Conservation (phyloP, 306 rosid genomes). For the Vigna mungo region DNA sequence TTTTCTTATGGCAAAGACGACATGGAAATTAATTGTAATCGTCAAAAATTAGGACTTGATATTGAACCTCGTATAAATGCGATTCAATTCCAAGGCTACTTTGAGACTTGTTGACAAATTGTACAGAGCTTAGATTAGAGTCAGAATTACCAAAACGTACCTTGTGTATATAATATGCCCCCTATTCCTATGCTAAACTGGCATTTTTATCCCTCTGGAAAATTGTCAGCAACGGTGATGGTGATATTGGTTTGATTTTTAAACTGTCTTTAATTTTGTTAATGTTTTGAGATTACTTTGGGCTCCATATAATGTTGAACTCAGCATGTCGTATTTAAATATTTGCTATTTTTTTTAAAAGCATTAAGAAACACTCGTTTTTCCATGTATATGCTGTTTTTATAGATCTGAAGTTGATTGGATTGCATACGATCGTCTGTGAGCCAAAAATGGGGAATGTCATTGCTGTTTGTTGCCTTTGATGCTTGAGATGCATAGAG, state of each 20-base stretch:
- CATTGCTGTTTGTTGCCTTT: neutral
- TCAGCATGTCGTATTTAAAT: neutral
- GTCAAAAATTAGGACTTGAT: constrained; percentile 24
- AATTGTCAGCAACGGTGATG: constrained; percentile 9
- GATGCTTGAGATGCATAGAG: neutral
- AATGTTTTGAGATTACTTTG: neutral
- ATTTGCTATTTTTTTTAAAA: neutral
- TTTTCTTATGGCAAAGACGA: constrained; percentile 14
- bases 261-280: constrained; percentile 8
- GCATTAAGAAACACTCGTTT: neutral
- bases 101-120: constrained; percentile 15
- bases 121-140: constrained; percentile 43
- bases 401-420: neutral
- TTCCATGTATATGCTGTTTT: neutral
- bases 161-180: constrained; percentile 17
- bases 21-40: constrained; percentile 32
- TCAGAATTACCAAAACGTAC: constrained; percentile 24
- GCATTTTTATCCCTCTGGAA: constrained; percentile 15
- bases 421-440: neutral
- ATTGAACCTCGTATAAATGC: constrained; percentile 32
- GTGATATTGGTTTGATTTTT: constrained; percentile 3
- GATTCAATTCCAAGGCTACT: constrained; percentile 23
- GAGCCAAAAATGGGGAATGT: neutral
- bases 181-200: neutral
- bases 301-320: constrained; percentile 4